phyloP scores from a whole-genome alignment of 1,284 basidiomycete species.

The Pisolithus thermaeus region DNA sequence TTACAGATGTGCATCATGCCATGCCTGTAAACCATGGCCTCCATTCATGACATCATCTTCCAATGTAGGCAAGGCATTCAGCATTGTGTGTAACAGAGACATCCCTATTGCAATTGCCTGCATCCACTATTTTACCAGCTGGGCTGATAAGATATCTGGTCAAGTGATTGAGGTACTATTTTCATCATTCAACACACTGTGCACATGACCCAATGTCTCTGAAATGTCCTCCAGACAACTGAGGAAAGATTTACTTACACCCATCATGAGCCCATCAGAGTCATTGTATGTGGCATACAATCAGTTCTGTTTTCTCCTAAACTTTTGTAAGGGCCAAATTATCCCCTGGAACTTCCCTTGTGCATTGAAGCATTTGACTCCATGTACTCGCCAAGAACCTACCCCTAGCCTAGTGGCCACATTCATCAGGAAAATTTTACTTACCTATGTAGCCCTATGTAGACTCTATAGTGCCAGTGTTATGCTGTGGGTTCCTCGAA shows the following conservation, averaged over 20 bases:
- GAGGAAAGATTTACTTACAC: conserved; percentile 75
- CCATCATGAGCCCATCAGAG: conserved; percentile 92
- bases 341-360: no score
- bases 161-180: conserved; percentile 61
- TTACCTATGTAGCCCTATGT: no score
- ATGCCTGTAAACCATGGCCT: no score
- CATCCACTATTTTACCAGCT: conserved; percentile 73
- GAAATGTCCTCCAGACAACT: conserved; percentile 39
- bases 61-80: conserved; percentile 64
- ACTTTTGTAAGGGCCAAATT: conserved; percentile 27
- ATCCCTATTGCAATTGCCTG: conserved; percentile 58
- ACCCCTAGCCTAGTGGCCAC: conserved; percentile 54
- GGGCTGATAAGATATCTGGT: conserved; percentile 86
- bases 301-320: neutral
- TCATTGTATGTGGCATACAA: conserved; percentile 35
- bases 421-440: no score
- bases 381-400: conserved; percentile 76
- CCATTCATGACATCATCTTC: neutral
- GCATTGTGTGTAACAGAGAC: conserved; percentile 69
- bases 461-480: no score
- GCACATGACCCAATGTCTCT: no score
- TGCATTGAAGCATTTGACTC: conserved; percentile 45
- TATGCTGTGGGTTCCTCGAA: no score
- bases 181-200: no score
- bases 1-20: conserved; percentile 8